These are phyloP conservation scores for Piper betle DNA, from an alignment of 164 flowering plant species.

Conservation along the genomic window DNA sequence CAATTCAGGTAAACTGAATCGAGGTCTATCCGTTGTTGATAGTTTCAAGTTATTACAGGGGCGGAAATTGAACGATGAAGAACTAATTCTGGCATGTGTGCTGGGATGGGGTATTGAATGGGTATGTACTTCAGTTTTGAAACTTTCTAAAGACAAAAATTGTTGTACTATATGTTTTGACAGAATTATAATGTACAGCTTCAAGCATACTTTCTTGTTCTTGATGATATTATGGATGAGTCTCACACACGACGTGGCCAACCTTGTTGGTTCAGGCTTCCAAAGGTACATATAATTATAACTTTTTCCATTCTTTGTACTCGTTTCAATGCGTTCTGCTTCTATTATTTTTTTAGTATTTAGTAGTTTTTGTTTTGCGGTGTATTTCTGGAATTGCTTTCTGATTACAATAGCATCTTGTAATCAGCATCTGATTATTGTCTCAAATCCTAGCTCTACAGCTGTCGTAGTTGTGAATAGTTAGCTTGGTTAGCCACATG, in stretches of 20 bases:
- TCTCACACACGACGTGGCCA: constrained; percentile 89
- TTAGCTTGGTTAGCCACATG: too few species aligned
- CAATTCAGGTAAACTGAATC: constrained; percentile 70
- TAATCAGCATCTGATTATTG: too few species aligned
- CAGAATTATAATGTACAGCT: constrained; percentile 39
- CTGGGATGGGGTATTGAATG: constrained; percentile 99
- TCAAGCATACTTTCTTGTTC: constrained; percentile 93
- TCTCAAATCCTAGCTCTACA: too few species aligned
- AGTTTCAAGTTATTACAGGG: constrained; percentile 74
- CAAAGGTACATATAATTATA: constrained; percentile 30
- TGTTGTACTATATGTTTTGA: constrained; percentile 2
- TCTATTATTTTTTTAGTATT: too few species aligned
- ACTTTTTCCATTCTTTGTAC: too few species aligned
- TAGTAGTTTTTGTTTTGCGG: too few species aligned
- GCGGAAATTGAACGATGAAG: constrained; percentile 52
- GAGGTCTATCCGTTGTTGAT: constrained; percentile 89
- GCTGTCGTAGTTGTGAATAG: too few species aligned
- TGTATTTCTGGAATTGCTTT: not conserved
- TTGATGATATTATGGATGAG: constrained; percentile 90
- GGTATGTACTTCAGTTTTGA: constrained; percentile 29
- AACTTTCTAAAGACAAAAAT: too few species aligned
- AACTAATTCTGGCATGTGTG: constrained; percentile 52
- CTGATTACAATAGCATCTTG: too few species aligned
- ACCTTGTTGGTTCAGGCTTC: constrained; percentile 83
- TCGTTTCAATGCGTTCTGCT: too few species aligned